phyloP scores from a whole-genome alignment of 805 yeast genomes.

The Candida endomychidarum region DNA sequence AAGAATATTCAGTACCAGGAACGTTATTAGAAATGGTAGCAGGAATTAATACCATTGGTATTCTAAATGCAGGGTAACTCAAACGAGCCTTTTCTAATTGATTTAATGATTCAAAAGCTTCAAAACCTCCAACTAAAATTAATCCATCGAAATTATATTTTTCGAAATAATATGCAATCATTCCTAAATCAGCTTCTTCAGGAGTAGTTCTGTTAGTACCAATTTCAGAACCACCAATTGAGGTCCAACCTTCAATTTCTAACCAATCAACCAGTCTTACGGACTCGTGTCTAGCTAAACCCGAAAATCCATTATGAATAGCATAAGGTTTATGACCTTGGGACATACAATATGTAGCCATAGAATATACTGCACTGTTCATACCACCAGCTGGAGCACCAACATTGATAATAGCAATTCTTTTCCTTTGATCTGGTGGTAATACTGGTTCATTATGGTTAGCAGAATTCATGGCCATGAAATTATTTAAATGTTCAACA shows the following conservation, averaged over 20 bases:
- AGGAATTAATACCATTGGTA: slow-evolving; percentile 92
- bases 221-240: slow-evolving; percentile 91
- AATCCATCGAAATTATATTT: slow-evolving; percentile 86
- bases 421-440: slow-evolving; percentile 61
- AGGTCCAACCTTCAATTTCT: slow-evolving; percentile 85
- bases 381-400: slow-evolving; percentile 99
- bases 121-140: slow-evolving; percentile 93
- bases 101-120: slow-evolving; percentile 85
- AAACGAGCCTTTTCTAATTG: slow-evolving; percentile 76
- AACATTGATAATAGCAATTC: slow-evolving; percentile 82
- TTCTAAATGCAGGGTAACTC: slow-evolving; percentile 85
- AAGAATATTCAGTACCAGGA: slow-evolving; percentile 97
- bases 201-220: slow-evolving; percentile 95
- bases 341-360: slow-evolving; percentile 82
- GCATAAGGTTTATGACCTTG: slow-evolving; percentile 91
- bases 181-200: slow-evolving; percentile 73
- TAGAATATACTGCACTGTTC: slow-evolving; percentile 91
- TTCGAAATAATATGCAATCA: slow-evolving; percentile 90
- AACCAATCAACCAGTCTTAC: slow-evolving; percentile 75
- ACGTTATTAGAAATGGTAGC: slow-evolving; percentile 97
- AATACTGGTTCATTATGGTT: slow-evolving; percentile 62
- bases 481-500: slow-evolving; percentile 74
- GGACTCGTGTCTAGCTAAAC: slow-evolving; percentile 86
- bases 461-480: slow-evolving; percentile 63
- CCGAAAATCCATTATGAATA: slow-evolving; percentile 90